Base-by-base conservation (phyloP, 495 filamentous ascomycete genomes). In the Zalerion maritima region DNA sequence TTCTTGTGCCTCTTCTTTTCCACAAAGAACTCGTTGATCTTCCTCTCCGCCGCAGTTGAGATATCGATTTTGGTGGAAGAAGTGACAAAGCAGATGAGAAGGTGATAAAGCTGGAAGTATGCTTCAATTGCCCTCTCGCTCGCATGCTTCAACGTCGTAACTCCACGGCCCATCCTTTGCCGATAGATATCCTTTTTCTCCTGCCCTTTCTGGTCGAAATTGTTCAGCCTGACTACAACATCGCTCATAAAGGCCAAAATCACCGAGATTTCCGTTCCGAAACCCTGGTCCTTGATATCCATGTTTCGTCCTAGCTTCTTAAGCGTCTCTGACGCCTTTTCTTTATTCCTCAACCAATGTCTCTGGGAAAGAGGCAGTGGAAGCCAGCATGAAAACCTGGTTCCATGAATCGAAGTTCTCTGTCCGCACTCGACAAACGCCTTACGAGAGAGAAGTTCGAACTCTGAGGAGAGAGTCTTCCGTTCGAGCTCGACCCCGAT, bases 61-160 rank as follows among this genome's bases (percentile, higher is more conserved):
- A 46, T 28, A n/a, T n/a, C n/a, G n/a, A n/a, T n/a, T n/a, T n/a
- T n/a, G n/a, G n/a, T n/a, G n/a, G n/a, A n/a, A n/a, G n/a, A n/a
- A n/a, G n/a, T n/a, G n/a, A n/a, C n/a, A n/a, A n/a, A n/a, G 37
- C 60, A 66, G 12, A 69, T 45, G 3, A 69, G 47, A 0, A 69
- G 41, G 38, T 67, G 64, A 41, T 63, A 66, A 16, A 67, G 56
- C 24, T 62, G 58, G 36, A 69, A 67, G 45, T 69, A 67, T 0
- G 57, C 56, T 31, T 67, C 58, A 5, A 69, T 60, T 2, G 62
- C 64, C 40, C 64, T 67, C 32, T 67, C 64, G 0, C 57, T 62
- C 0, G 61, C 61, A 19, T 63, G 58, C 0, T 41, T 55, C 15
- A 67, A 50, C 3, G 54, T 58, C 9, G 18, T 14, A 25, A 38